Conservation (phyloP, 2,329 filamentous ascomycete species). For the Gaeumannomyces tritici region DNA sequence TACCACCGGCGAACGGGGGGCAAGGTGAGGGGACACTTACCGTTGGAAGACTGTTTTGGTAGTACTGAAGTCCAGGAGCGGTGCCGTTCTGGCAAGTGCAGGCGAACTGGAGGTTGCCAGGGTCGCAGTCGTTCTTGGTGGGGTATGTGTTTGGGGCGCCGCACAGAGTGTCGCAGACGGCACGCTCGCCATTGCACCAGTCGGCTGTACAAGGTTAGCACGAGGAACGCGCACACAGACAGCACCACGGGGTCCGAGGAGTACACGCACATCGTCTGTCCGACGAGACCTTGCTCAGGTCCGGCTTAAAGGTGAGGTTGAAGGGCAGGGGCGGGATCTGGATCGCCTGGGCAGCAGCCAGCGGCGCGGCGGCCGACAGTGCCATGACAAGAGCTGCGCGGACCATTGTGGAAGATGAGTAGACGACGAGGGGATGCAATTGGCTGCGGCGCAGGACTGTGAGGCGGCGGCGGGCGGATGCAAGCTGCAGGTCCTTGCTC, state of each 20-base stretch:
- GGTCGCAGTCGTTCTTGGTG: slow-evolving; percentile 31
- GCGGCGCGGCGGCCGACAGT: neutral
- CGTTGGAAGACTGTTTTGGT: slow-evolving; percentile 39
- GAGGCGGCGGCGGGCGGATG: too few species aligned
- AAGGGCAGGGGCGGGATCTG: neutral
- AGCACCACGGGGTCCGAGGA: neutral
- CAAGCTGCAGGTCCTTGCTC: too few species aligned
- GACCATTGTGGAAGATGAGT: too few species aligned
- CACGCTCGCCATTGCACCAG: slow-evolving; percentile 42
- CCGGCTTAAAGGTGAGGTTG: slow-evolving; percentile 1
- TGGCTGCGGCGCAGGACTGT: too few species aligned
- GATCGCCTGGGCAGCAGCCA: neutral
- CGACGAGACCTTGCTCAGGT: slow-evolving; percentile 1
- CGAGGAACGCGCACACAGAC: too few species aligned
- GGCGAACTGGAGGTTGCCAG: slow-evolving; percentile 31
- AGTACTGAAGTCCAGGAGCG: slow-evolving; percentile 42
- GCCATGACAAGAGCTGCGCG: neutral
- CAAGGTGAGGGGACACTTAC: slow-evolving; percentile 15
- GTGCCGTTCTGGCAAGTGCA: slow-evolving; percentile 41
- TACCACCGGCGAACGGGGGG: neutral
- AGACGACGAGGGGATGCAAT: too few species aligned
- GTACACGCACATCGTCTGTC: neutral
- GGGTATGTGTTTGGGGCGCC: slow-evolving; percentile 15
- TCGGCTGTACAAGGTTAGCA: slow-evolving; percentile 25
- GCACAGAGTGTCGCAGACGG: slow-evolving; percentile 42